Conservation (phyloP, 331 rosid species). For the Rosa hybrid region DNA sequence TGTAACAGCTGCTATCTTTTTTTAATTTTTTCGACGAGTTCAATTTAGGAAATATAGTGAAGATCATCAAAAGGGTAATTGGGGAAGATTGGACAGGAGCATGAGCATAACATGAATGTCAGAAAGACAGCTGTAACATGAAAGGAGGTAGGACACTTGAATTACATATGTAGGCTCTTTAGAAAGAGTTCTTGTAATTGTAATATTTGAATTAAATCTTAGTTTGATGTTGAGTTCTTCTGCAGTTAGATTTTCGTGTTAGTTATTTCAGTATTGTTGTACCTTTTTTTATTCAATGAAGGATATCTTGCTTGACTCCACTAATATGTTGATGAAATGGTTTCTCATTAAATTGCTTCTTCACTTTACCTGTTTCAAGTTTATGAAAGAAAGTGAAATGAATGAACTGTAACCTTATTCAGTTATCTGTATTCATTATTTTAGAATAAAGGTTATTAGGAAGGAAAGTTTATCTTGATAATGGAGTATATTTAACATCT, state of each 20-base stretch:
- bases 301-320: constrained; percentile 11
- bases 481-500: background rate
- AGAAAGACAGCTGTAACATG: constrained; percentile 55
- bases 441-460: background rate
- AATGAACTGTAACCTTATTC: background rate
- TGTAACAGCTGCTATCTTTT: constrained; percentile 47
- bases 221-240: constrained; percentile 44
- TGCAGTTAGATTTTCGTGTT: constrained; percentile 29
- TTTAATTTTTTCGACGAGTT: constrained; percentile 49
- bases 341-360: background rate
- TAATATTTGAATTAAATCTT: constrained; percentile 40
- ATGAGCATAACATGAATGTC: constrained; percentile 43
- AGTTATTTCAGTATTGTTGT: constrained; percentile 24
- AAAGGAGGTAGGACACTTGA: constrained; percentile 56
- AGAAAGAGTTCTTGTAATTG: constrained; percentile 38
- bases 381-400: background rate
- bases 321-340: constrained; percentile 1
- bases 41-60: constrained; percentile 51
- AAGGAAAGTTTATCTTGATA: background rate
- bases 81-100: constrained; percentile 53
- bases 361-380: background rate
- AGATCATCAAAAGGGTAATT: constrained; percentile 48
- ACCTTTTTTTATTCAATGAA: constrained; percentile 33
- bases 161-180: constrained; percentile 42
- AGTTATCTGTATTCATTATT: background rate